Evolutionary conservation across 768 basidiomycete species (phyloP).

Genomic region (Podaxis sp.): DNA sequence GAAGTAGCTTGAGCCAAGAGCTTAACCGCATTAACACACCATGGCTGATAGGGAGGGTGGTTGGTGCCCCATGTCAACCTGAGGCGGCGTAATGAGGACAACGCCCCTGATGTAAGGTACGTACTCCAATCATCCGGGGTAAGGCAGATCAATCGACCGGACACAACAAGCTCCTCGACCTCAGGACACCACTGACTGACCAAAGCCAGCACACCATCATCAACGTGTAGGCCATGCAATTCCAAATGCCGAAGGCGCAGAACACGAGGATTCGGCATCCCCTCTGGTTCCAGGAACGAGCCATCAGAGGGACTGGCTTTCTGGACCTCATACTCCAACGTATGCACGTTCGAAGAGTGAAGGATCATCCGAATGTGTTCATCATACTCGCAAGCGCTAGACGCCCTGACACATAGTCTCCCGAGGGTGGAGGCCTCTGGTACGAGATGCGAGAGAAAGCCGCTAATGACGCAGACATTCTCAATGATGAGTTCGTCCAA

Average conservation of each 20-base stretch:
- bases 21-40: conserved; percentile 25
- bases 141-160: conserved; percentile 38
- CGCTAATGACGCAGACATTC: conserved; percentile 39
- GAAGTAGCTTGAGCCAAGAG: conserved; percentile 17
- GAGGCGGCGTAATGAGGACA: conserved; percentile 33
- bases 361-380: conserved; percentile 41
- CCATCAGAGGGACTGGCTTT: conserved; percentile 21
- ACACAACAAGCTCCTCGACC: conserved; percentile 39
- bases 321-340: conserved; percentile 42
- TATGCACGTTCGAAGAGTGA: conserved; percentile 37
- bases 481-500: conserved; percentile 41
- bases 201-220: conserved; percentile 30
- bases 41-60: conserved; percentile 37
- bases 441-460: conserved; percentile 39
- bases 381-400: conserved; percentile 31
- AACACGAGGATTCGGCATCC: conserved; percentile 21
- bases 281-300: conserved; percentile 28
- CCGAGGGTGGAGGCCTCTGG: conserved; percentile 32
- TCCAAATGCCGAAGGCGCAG: conserved; percentile 37
- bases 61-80: conserved; percentile 38
- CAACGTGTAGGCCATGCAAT: conserved; percentile 39
- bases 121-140: conserved; percentile 38
- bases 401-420: conserved; percentile 35
- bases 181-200: conserved; percentile 33
- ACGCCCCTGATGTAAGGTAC: conserved; percentile 34